Evolutionary conservation across 2,329 filamentous ascomycete species (phyloP).

Genomic region (Cladophialophora carrionii): DNA sequence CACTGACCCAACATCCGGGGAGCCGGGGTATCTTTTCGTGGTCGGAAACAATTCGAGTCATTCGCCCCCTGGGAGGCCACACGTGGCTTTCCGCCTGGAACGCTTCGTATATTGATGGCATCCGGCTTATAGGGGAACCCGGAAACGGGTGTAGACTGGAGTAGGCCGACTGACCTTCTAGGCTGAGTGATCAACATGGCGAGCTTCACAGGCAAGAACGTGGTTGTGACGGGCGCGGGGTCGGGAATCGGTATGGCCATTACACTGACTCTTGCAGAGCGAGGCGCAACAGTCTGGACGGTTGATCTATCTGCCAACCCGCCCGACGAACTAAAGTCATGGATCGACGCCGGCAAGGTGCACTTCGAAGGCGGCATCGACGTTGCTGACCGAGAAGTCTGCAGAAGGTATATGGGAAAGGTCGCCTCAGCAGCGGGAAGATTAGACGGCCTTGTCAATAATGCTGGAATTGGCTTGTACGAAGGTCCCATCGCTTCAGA

Average conservation of each 20-base stretch:
- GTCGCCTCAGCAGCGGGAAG: constrained; percentile 58
- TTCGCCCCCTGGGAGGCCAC: not conserved
- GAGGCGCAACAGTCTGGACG: constrained; percentile 26
- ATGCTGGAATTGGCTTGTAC: constrained; percentile 40
- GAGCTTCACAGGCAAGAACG: constrained; percentile 38
- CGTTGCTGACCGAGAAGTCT: constrained; percentile 9
- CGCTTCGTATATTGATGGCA: not conserved
- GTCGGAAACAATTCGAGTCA: constrained; percentile 12
- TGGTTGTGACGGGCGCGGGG: constrained; percentile 71
- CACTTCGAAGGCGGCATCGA: constrained; percentile 28
- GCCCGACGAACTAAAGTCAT: constrained; percentile 20
- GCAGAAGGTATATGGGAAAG: constrained; percentile 50
- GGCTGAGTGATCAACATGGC: constrained; percentile 7
- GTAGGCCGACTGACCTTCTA: not conserved
- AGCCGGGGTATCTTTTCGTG: not conserved
- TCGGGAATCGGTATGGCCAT: constrained; percentile 65
- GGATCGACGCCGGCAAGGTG: constrained; percentile 25
- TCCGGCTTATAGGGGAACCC: not conserved
- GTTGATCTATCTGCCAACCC: constrained; percentile 19
- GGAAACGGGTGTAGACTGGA: not conserved
- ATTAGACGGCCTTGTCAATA: constrained; percentile 41
- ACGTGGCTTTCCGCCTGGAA: not conserved
- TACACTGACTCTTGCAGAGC: constrained; percentile 40
- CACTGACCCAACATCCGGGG: constrained; percentile 3
- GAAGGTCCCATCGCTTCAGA: constrained; percentile 53